Conservation (phyloP, 1,284 basidiomycete species). For the Afroboletus lepidellus region DNA sequence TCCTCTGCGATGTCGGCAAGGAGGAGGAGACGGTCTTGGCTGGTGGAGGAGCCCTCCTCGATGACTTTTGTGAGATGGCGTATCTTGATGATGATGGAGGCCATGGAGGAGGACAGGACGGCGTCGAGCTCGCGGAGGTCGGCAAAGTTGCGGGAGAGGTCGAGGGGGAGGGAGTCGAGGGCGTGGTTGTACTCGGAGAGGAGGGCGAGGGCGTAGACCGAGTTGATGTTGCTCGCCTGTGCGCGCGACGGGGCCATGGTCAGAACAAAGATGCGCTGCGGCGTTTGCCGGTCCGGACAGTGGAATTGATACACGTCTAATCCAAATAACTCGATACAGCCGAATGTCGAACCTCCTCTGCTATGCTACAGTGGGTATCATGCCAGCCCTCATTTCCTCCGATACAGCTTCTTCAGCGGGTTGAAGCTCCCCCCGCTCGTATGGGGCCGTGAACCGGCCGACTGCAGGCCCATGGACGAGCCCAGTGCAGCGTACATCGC, state of each 20-base stretch:
- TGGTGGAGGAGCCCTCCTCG: slow-evolving; percentile 63
- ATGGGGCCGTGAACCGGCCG: slow-evolving; percentile 23
- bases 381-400: slow-evolving; percentile 15
- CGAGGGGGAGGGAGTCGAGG: slow-evolving; percentile 90
- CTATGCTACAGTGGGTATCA: slow-evolving; percentile 30
- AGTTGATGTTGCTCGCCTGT: slow-evolving; percentile 37
- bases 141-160: slow-evolving; percentile 91
- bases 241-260: slow-evolving; percentile 32
- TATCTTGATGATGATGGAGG: slow-evolving; percentile 78
- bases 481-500: slow-evolving; percentile 62
- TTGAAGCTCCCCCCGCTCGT: slow-evolving; percentile 20
- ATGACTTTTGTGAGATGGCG: slow-evolving; percentile 73
- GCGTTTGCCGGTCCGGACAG: slow-evolving; percentile 33
- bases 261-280: slow-evolving; percentile 1
- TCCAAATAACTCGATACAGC: slow-evolving; percentile 21
- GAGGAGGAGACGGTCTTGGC: slow-evolving; percentile 82
- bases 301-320: slow-evolving; percentile 25
- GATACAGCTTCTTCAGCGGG: slow-evolving; percentile 32
- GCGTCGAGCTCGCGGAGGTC: slow-evolving; percentile 98
- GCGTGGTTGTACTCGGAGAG: slow-evolving; percentile 87
- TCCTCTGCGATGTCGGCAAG: slow-evolving; percentile 94
- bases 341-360: slow-evolving; percentile 22
- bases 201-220: slow-evolving; percentile 62
- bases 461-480: slow-evolving; percentile 31
- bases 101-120: slow-evolving; percentile 86